Evolutionary conservation across 2,329 filamentous ascomycete species (phyloP).

Genomic region (Diplodia scrobiculata): DNA sequence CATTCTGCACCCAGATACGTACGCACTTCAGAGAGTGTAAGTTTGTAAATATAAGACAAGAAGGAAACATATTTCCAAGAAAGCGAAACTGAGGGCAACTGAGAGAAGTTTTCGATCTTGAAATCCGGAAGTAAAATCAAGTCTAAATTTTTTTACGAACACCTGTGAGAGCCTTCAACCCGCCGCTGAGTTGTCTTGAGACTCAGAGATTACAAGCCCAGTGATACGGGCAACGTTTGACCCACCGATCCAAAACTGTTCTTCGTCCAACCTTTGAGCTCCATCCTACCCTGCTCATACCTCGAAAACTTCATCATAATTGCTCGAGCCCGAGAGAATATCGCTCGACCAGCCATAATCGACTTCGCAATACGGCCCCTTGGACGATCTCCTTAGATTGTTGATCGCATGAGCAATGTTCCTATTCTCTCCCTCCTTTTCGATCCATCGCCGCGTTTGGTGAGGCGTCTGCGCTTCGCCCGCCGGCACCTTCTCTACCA

Average conservation of each 20-base stretch:
- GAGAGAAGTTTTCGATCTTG: neutral
- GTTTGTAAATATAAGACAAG: neutral
- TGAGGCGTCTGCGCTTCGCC: slow-evolving; percentile 32
- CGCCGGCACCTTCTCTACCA: neutral
- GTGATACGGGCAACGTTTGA: neutral
- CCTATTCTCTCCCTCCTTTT: slow-evolving; percentile 43
- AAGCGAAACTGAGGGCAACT: neutral
- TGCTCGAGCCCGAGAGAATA: neutral
- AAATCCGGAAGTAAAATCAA: neutral
- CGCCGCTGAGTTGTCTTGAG: neutral
- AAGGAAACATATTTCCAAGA: neutral
- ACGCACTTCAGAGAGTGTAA: neutral
- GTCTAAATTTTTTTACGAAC: neutral
- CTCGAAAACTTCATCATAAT: neutral
- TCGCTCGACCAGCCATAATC: slow-evolving; percentile 42
- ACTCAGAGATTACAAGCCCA: neutral
- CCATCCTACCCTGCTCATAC: neutral
- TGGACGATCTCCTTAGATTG: slow-evolving; percentile 33
- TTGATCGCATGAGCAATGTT: slow-evolving; percentile 41
- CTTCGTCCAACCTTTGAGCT: neutral
- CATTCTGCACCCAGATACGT: too few relatives aligned
- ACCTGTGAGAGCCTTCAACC: neutral
- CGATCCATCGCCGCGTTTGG: slow-evolving; percentile 43
- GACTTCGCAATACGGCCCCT: slow-evolving; percentile 40
- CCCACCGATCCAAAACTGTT: neutral